These are phyloP conservation scores for Vitis labrusca DNA, from an alignment of 164 flowering plant species.

Conservation along the genomic window DNA sequence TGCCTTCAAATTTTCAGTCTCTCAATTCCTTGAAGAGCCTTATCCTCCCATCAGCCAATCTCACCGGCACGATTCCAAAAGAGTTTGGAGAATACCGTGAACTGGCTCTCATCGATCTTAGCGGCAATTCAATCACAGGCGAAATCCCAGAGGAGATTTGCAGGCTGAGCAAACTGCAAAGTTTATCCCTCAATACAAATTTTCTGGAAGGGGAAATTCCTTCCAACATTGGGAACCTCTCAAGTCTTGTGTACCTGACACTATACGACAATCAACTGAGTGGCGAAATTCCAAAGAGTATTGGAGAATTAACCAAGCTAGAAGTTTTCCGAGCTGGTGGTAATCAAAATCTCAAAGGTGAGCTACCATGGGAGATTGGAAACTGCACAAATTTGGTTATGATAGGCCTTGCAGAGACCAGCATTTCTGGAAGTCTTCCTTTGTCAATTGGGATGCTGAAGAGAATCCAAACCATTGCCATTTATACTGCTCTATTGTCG, in stretches of 20 bases:
- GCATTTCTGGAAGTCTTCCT: conserved; percentile 80
- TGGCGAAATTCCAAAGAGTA: conserved; percentile 73
- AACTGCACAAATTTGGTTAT: conserved; percentile 65
- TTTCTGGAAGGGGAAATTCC: conserved; percentile 70
- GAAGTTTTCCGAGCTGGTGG: conserved; percentile 80
- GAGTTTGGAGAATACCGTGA: conserved; percentile 58
- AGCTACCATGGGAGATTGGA: conserved; percentile 80
- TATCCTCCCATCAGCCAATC: conserved; percentile 61
- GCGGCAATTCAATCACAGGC: conserved; percentile 71
- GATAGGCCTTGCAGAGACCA: conserved; percentile 87
- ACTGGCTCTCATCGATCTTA: conserved; percentile 56
- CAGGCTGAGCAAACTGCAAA: conserved; percentile 51
- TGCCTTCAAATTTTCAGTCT: conserved; percentile 73
- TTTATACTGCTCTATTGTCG: conserved; percentile 72
- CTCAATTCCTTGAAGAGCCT: conserved; percentile 58
- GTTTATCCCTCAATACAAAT: conserved; percentile 62
- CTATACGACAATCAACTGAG: conserved; percentile 73
- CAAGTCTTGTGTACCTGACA: conserved; percentile 48
- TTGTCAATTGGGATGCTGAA: conserved; percentile 64
- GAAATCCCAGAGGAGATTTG: conserved; percentile 74
- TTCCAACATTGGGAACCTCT: conserved; percentile 58
- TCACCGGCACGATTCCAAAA: conserved; percentile 74
- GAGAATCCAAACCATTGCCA: conserved; percentile 68
- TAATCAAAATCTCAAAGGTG: conserved; percentile 80
- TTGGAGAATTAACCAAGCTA: conserved; percentile 58